phyloP scores from a whole-genome alignment of 2,329 filamentous ascomycete genomes.

The Sclerotinia nivalis region DNA sequence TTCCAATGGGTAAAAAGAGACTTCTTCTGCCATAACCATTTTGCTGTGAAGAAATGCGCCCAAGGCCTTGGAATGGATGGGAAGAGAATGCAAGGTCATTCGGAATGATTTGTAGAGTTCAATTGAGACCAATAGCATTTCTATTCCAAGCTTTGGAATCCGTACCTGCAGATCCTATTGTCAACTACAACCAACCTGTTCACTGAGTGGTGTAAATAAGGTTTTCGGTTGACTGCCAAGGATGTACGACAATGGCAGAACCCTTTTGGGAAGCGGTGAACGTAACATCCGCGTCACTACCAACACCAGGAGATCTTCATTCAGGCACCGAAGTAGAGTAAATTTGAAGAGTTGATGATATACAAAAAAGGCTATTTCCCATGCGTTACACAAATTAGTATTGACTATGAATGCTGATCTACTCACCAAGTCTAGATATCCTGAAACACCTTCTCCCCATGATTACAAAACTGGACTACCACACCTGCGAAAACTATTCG shows the following conservation, averaged over 20 bases:
- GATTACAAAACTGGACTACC: background rate
- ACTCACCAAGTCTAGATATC: background rate
- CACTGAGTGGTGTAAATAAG: constrained; percentile 7
- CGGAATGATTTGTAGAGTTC: background rate
- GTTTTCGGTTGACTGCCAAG: background rate
- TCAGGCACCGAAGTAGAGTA: background rate
- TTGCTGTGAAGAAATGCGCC: background rate
- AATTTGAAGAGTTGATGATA: background rate
- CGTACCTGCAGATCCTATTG: background rate
- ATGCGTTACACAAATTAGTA: background rate
- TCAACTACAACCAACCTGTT: background rate
- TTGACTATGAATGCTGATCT: background rate
- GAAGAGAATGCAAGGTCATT: background rate
- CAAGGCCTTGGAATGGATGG: background rate
- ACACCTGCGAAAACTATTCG: background rate
- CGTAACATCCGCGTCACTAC: background rate
- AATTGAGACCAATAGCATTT: background rate
- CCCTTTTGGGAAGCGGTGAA: background rate
- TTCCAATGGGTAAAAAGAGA: background rate
- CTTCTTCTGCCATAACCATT: background rate
- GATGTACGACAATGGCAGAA: background rate
- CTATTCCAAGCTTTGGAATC: background rate
- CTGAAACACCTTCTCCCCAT: background rate
- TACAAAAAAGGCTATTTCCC: too few relatives aligned
- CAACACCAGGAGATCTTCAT: background rate